A percentile compares a stretch with the other conserved stretches of the same genome.
These are phyloP conservation scores for Diaporthe sp. DNA, from an alignment of 2,329 filamentous ascomycete genomes.

Conservation along the genomic window DNA sequence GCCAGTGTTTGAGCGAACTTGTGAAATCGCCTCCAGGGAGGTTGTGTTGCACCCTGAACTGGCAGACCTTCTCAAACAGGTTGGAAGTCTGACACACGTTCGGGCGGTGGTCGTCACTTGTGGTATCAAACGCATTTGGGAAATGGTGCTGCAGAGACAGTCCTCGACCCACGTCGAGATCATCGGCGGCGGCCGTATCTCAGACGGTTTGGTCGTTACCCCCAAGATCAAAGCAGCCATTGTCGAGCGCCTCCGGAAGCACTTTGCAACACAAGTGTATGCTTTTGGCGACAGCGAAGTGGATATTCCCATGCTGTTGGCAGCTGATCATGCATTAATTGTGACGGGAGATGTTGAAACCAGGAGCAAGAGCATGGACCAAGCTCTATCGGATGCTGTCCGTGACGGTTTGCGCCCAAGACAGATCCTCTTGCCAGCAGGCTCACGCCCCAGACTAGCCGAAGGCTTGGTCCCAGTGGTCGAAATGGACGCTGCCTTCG, in stretches of 20 bases:
- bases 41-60: constrained; percentile 65
- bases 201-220: constrained; percentile 65
- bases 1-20: constrained; percentile 59
- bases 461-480: constrained; percentile 57
- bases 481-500: constrained; percentile 49
- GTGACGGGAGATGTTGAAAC: constrained; percentile 63
- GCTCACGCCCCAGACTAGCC: constrained; percentile 58
- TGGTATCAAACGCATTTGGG: constrained; percentile 68
- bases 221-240: constrained; percentile 60
- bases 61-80: constrained; percentile 55
- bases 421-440: constrained; percentile 62
- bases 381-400: constrained; percentile 58
- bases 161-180: constrained; percentile 60
- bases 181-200: constrained; percentile 65
- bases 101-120: constrained; percentile 67
- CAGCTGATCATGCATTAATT: constrained; percentile 67
- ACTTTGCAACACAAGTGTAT: constrained; percentile 9
- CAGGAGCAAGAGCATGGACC: constrained; percentile 69
- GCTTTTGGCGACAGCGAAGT: constrained; percentile 27
- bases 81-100: constrained; percentile 53
- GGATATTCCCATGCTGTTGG: constrained; percentile 35
- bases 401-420: constrained; percentile 55
- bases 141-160: constrained; percentile 62
- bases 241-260: constrained; percentile 13
- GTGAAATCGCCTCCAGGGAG: constrained; percentile 57